Percentiles rank a stretch among this genome's conserved stretches.
These are phyloP conservation scores for Diospyros lotus DNA, from an alignment of 148 eudicot species.

Conservation along the genomic window DNA sequence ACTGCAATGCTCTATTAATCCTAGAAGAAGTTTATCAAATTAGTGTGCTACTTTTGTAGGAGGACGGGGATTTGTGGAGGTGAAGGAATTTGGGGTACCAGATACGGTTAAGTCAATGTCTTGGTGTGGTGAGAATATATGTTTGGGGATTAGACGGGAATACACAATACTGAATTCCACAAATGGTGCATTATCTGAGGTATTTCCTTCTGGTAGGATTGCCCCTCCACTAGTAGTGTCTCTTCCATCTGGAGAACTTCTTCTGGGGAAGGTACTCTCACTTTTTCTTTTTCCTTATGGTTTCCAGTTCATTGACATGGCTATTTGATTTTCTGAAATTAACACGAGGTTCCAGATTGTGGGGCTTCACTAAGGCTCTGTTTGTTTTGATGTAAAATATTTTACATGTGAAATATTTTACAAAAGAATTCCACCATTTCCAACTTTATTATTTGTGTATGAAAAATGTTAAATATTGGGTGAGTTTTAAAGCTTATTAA, in stretches of 20 bases:
- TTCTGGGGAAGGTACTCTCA: conserved; percentile 79
- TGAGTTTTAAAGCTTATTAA: too few species aligned
- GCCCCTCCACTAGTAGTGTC: conserved; percentile 90
- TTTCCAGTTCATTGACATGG: not conserved
- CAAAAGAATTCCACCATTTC: too few species aligned
- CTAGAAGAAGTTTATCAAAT: not conserved
- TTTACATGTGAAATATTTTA: not conserved
- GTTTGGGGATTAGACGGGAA: conserved; percentile 87
- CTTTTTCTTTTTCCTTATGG: not conserved
- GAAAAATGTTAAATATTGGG: too few species aligned
- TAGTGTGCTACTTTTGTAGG: conserved; percentile 39
- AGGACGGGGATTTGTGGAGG: conserved; percentile 94
- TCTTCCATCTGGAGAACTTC: conserved; percentile 91
- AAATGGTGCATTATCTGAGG: conserved; percentile 76
- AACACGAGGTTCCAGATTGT: not conserved
- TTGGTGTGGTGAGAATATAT: conserved; percentile 99
- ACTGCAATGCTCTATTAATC: not conserved
- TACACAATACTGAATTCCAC: conserved; percentile 77
- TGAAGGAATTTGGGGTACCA: conserved; percentile 90
- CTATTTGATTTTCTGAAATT: not conserved
- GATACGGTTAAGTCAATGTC: conserved; percentile 91
- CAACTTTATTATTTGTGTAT: too few species aligned
- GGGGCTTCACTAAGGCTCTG: not conserved
- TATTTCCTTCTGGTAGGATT: conserved; percentile 92
- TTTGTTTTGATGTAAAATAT: not conserved